Percentiles rank a stretch among this genome's conserved stretches.
These are phyloP conservation scores for Dichomitus squalens DNA, from an alignment of 1,284 basidiomycete genomes.

Conservation along the genomic window DNA sequence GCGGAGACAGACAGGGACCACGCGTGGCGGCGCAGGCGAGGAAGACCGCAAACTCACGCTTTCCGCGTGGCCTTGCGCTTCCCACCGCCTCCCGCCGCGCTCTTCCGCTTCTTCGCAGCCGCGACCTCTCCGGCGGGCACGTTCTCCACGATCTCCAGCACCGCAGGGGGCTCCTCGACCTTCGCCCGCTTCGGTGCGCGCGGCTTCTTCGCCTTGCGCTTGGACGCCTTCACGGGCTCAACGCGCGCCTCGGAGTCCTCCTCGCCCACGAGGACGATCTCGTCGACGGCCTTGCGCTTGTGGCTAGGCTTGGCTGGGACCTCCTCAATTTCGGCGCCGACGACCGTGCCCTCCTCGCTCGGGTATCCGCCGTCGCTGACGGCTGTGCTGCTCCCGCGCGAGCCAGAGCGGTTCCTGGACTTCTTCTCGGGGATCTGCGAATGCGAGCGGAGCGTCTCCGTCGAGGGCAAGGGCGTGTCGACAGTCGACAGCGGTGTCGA, in stretches of 20 bases:
- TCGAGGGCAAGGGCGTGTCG: conserved; percentile 3
- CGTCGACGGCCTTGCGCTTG: conserved; percentile 19
- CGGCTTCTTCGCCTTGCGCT: not conserved
- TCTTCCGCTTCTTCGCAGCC: conserved; percentile 8
- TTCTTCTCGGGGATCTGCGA: not conserved
- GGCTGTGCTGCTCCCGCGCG: conserved; percentile 26
- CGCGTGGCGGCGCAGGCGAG: too few relatives aligned
- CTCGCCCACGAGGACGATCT: not conserved
- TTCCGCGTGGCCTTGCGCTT: conserved; percentile 7
- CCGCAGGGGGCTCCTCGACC: not conserved
- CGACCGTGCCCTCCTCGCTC: conserved; percentile 23
- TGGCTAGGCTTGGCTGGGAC: not conserved
- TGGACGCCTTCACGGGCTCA: not conserved
- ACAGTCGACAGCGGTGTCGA: conserved; percentile 18
- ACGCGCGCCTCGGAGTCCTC: not conserved
- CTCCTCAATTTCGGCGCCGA: conserved; percentile 10
- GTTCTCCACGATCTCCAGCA: not conserved
- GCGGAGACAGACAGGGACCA: too few relatives aligned
- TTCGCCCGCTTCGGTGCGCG: not conserved
- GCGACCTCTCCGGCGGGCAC: not conserved
- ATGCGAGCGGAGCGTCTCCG: not conserved
- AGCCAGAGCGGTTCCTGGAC: conserved; percentile 14
- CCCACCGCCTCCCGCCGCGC: not conserved
- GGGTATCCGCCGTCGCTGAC: conserved; percentile 26
- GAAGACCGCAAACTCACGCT: conserved; percentile 5